phyloP scores from a whole-genome alignment of 495 filamentous ascomycete species.

The Hypoxylon intermedium region DNA sequence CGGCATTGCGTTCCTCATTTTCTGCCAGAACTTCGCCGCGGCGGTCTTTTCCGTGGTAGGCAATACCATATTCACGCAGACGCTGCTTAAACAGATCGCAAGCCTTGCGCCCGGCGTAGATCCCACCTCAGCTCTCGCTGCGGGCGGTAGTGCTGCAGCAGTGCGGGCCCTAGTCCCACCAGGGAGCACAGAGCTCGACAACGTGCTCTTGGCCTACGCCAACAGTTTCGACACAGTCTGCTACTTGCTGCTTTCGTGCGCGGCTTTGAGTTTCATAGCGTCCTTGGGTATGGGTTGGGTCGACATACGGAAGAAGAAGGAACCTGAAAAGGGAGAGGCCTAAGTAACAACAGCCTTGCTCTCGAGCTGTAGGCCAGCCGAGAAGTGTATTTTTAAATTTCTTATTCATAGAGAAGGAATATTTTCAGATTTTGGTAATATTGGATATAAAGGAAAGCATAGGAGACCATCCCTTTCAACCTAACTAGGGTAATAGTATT shows the following conservation, averaged over 20 bases:
- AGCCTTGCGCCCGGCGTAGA: constrained; percentile 49
- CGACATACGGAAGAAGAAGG: constrained; percentile 58
- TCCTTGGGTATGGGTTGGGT: constrained; percentile 62
- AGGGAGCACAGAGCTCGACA: constrained; percentile 43
- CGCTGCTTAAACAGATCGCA: constrained; percentile 44
- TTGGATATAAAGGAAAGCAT: constrained; percentile 5
- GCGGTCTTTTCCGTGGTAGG: constrained; percentile 60
- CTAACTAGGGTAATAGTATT: not conserved
- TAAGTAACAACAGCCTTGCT: constrained; percentile 3
- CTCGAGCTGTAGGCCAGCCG: not conserved
- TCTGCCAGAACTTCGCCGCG: constrained; percentile 60
- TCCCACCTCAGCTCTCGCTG: constrained; percentile 44
- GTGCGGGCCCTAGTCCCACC: constrained; percentile 51
- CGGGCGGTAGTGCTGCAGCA: constrained; percentile 48
- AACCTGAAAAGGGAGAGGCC: constrained; percentile 21
- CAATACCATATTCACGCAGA: constrained; percentile 60
- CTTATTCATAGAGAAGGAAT: constrained; percentile 1
- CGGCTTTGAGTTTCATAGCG: constrained; percentile 40
- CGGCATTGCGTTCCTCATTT: constrained; percentile 60
- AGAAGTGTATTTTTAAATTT: not conserved
- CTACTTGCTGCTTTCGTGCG: constrained; percentile 49
- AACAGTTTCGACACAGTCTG: constrained; percentile 50
- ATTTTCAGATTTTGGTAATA: not conserved
- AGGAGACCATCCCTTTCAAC: constrained; percentile 5
- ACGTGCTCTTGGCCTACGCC: constrained; percentile 53